A percentile compares a stretch with the other conserved stretches of the same genome.
Conservation (phyloP, 768 basidiomycete genomes). For the Hericium erinaceus region DNA sequence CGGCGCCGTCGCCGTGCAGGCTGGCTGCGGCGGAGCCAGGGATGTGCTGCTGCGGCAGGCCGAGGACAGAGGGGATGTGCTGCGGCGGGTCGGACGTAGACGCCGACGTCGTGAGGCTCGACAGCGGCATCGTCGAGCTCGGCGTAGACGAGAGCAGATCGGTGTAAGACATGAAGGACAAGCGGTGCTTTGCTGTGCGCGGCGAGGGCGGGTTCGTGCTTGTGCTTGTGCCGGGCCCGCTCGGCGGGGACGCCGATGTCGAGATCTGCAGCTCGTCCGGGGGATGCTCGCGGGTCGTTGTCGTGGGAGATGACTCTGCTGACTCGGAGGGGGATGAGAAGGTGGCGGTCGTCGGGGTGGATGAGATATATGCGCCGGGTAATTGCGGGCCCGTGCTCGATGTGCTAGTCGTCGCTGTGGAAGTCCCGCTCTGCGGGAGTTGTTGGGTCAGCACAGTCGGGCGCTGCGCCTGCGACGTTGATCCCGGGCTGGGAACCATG, state of each 20-base stretch:
- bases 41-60: slow-evolving; percentile 22
- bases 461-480: not conserved
- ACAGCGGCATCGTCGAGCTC: slow-evolving; percentile 58
- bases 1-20: slow-evolving; percentile 13
- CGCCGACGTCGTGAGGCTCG: slow-evolving; percentile 59
- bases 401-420: slow-evolving; percentile 25
- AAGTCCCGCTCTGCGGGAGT: slow-evolving; percentile 2
- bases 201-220: slow-evolving; percentile 38
- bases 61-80: slow-evolving; percentile 58
- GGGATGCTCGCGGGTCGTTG: slow-evolving; percentile 1
- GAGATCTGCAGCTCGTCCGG: not conserved
- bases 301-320: slow-evolving; percentile 1
- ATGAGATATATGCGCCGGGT: slow-evolving; percentile 6
- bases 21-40: not conserved
- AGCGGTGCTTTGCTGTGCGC: slow-evolving; percentile 46
- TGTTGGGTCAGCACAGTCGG: slow-evolving; percentile 2
- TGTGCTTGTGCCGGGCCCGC: slow-evolving; percentile 18
- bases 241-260: slow-evolving; percentile 15
- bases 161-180: slow-evolving; percentile 85
- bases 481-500: not conserved
- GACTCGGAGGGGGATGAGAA: slow-evolving; percentile 14
- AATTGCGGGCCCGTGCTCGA: slow-evolving; percentile 23
- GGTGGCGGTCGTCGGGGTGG: slow-evolving; percentile 20
- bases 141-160: slow-evolving; percentile 79
- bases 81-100: slow-evolving; percentile 54